Conservation (phyloP, 345 rosid genomes). For the Rhizophora mangle region DNA sequence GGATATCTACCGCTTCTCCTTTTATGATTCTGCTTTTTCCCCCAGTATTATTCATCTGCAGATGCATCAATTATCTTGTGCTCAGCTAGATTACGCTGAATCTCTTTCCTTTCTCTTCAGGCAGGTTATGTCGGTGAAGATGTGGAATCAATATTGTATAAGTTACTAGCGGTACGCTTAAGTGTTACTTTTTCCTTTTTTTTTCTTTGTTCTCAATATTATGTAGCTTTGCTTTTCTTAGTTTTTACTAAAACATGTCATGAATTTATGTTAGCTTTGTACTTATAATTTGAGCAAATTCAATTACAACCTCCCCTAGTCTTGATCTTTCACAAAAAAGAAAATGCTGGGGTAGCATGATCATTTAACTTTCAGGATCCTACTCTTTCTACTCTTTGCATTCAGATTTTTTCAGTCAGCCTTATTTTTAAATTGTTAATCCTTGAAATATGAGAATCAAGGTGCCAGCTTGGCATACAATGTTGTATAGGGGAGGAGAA, state of each 20-base stretch:
- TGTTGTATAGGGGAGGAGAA: too few species aligned
- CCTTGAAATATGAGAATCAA: too few species aligned
- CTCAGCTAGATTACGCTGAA: not conserved
- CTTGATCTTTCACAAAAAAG: too few species aligned
- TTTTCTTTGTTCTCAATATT: not conserved
- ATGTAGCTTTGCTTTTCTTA: not conserved
- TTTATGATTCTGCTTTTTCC: too few species aligned
- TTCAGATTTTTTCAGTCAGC: too few species aligned
- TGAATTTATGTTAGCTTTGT: not conserved
- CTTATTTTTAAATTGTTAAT: too few species aligned
- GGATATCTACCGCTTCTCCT: too few species aligned
- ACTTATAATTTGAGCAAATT: not conserved
- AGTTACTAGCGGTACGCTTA: conserved; percentile 58
- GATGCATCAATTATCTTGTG: not conserved
- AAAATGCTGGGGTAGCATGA: too few species aligned
- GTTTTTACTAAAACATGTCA: not conserved
- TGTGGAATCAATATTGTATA: conserved; percentile 89
- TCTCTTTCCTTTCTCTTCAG: conserved; percentile 33
- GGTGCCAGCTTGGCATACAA: too few species aligned
- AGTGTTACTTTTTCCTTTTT: not conserved
- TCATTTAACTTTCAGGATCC: too few species aligned
- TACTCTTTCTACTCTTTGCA: too few species aligned
- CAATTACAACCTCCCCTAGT: too few species aligned
- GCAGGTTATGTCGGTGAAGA: conserved; percentile 99
- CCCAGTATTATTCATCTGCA: not conserved